Percentiles rank a stretch among this genome's conserved stretches.
Evolutionary conservation across 495 filamentous ascomycete genomes (phyloP).

Genomic region (Melanomma pulvis-pyrius): DNA sequence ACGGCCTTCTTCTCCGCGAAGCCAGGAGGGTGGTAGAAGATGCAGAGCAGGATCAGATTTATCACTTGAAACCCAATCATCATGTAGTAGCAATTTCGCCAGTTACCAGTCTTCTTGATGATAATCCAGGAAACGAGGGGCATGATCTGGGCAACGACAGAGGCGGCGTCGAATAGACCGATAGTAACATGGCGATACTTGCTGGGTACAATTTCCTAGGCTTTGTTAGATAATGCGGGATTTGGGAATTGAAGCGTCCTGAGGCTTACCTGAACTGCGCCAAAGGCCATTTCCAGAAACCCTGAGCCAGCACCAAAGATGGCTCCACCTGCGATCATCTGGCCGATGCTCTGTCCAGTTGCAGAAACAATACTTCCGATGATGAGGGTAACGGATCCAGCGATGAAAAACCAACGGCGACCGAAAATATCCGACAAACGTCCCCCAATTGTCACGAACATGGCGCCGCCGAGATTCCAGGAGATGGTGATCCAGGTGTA

Average conservation of each 20-base stretch:
- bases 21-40: conserved; percentile 36
- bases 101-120: conserved; percentile 30
- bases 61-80: conserved; percentile 36
- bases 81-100: conserved; percentile 26
- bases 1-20: conserved; percentile 30
- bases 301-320: conserved; percentile 35
- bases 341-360: conserved; percentile 29
- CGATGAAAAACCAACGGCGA: conserved; percentile 33
- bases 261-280: conserved; percentile 30
- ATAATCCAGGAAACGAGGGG: conserved; percentile 35
- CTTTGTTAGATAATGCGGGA: neutral
- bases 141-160: conserved; percentile 34
- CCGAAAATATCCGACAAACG: conserved; percentile 36
- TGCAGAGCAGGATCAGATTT: conserved; percentile 23
- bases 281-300: conserved; percentile 36
- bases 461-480: conserved; percentile 36
- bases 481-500: conserved; percentile 39
- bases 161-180: conserved; percentile 32
- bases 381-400: conserved; percentile 25
- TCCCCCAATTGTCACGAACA: conserved; percentile 36
- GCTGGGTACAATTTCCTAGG: conserved; percentile 32
- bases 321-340: conserved; percentile 38
- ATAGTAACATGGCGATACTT: conserved; percentile 35
- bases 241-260: neutral
- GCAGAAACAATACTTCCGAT: conserved; percentile 35